phyloP scores from a whole-genome alignment of 2,329 filamentous ascomycete genomes.

The Pochonia chlamydosporia region DNA sequence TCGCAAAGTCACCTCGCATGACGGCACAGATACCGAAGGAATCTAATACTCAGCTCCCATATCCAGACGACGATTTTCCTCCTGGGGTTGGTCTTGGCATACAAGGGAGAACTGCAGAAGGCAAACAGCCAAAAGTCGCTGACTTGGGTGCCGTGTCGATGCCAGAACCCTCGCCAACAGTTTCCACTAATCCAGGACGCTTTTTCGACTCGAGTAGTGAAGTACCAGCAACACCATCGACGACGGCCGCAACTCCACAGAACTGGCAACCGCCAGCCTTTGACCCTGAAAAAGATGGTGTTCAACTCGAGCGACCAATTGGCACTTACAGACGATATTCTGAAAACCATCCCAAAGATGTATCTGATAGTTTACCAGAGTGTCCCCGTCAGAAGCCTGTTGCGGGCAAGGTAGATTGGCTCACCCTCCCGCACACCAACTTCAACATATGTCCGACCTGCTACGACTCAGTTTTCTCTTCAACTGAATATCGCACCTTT shows the following conservation, averaged over 20 bases:
- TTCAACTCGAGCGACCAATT: constrained; percentile 32
- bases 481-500: constrained; percentile 60
- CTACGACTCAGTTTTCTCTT: constrained; percentile 62
- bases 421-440: constrained; percentile 64
- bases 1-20: constrained; percentile 15
- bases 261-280: constrained; percentile 43
- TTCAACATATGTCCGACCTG: constrained; percentile 83
- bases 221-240: constrained; percentile 3
- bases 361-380: constrained; percentile 45
- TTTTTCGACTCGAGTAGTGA: not conserved
- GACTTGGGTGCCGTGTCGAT: constrained; percentile 15
- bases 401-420: constrained; percentile 69
- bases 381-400: constrained; percentile 63
- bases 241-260: constrained; percentile 15
- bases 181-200: not conserved
- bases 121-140: constrained; percentile 3
- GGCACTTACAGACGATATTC: constrained; percentile 48
- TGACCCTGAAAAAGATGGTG: constrained; percentile 31
- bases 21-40: constrained; percentile 13
- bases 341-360: constrained; percentile 28
- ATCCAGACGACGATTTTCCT: constrained; percentile 31
- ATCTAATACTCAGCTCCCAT: constrained; percentile 25
- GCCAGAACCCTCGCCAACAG: constrained; percentile 11
- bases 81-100: constrained; percentile 16
- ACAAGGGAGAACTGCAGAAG: constrained; percentile 6